Evolutionary conservation across 768 basidiomycete genomes (phyloP), one percentile per base, ranked within the genome.

Genomic region (Boletus fagicola): DNA sequence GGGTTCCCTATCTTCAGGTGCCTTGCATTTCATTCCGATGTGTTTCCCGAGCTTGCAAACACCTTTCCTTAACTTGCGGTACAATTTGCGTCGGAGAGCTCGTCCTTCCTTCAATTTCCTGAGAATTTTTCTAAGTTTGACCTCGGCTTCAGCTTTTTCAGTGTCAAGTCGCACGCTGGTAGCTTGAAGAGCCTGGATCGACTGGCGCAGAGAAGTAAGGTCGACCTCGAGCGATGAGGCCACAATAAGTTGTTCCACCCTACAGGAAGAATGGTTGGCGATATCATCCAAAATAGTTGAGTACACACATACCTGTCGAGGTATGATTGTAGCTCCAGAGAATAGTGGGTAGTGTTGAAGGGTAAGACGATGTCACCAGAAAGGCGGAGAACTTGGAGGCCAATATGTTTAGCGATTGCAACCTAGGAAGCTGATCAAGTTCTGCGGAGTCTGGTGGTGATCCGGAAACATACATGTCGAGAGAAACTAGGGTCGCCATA

Each of bases 401-500:
- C 89, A 3, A 89, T 70, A 64, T 84, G 77, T 65, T 86, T 81
- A 10, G 90, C 86, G 44, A 87, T 78, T 40, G 86, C 86, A 48
- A 82, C 80, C 85, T 88, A 56, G 18, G 45, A 22, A 31, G 24
- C 26, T 12, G 11, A n/a, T 56, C 38, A 61, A 38, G 36, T 47
- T 50, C n/a, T 57, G 36, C 39, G 31, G 42, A 15, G 18, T 53
- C 16, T 44, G 28, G 33, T 43, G 46, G 3, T 36, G 24, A 57
- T 28, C 53, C 10, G 35, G 47, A 53, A 36, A 72, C 80, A 57
- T 68, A 87, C 87, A 71, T 92, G 89, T 47, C 84, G 80, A 68
- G 82, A 74, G 76, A 90, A 94, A 20, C 81, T 83, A 38, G 87
- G 85, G 67, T 94, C 92, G 20, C 80, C 88, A 59, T 87, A 93